A percentile compares a stretch with the other conserved stretches of the same genome.
These are phyloP conservation scores for Melanomma pulvis-pyrius DNA, from an alignment of 495 filamentous ascomycete species.

Conservation along the genomic window DNA sequence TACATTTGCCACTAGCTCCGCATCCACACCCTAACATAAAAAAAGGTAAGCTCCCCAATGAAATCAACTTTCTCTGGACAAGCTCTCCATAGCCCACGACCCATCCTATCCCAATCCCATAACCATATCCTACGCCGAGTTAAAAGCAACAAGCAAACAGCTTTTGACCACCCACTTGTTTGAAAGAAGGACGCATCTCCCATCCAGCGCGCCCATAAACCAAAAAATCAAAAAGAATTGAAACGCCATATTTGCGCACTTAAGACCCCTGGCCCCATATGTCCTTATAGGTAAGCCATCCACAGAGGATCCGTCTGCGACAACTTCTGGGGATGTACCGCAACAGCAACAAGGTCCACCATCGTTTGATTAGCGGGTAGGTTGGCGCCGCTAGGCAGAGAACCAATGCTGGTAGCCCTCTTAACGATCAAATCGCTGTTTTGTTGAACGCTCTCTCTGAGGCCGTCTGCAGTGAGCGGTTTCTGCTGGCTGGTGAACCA, in stretches of 20 bases:
- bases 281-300: conserved; percentile 88
- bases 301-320: conserved; percentile 86
- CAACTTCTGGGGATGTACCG: conserved; percentile 84
- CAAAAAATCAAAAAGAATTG: background rate
- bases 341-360: conserved; percentile 83
- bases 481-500: conserved; percentile 89
- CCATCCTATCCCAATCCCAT: no score
- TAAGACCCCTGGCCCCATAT: no score
- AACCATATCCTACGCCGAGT: no score
- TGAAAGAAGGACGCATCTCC: background rate
- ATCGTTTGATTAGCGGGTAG: conserved; percentile 95
- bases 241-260: background rate
- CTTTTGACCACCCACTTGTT: background rate
- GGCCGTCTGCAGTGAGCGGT: conserved; percentile 53
- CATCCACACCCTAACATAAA: no score
- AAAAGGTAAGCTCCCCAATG: no score
- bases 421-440: conserved; percentile 92
- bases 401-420: conserved; percentile 78
- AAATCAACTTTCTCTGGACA: no score
- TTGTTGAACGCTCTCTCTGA: conserved; percentile 82
- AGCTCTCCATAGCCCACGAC: no score
- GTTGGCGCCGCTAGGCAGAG: conserved; percentile 55
- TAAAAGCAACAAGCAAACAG: no score
- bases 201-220: background rate
- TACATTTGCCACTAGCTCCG: no score